Evolutionary conservation across 2,329 filamentous ascomycete species (phyloP).

Genomic region (Tolypocladium inflatum): DNA sequence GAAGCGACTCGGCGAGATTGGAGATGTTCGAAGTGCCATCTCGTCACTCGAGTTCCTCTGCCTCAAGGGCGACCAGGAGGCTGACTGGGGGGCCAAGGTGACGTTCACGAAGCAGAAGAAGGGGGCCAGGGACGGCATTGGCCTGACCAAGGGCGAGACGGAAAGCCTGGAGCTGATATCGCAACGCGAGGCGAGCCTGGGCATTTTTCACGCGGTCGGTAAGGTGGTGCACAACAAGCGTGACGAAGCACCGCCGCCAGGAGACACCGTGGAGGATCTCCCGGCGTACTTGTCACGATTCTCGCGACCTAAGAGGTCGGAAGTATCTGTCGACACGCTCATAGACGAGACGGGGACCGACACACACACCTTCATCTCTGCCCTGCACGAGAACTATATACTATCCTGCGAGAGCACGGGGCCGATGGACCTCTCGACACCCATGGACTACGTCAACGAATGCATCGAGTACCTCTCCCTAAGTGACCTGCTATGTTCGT

Average conservation of each 20-base stretch:
- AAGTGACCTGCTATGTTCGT: slow-evolving; percentile 73
- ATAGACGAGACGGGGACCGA: slow-evolving; percentile 92
- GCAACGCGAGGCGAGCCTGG: slow-evolving; percentile 79
- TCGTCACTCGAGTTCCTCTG: slow-evolving; percentile 90
- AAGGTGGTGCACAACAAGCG: slow-evolving; percentile 97
- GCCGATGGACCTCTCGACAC: slow-evolving; percentile 41
- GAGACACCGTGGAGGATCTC: slow-evolving; percentile 40
- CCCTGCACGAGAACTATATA: slow-evolving; percentile 88
- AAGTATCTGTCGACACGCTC: slow-evolving; percentile 64
- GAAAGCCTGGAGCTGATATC: slow-evolving; percentile 74
- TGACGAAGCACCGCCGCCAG: slow-evolving; percentile 38
- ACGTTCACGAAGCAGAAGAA: slow-evolving; percentile 61
- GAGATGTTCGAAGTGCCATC: slow-evolving; percentile 87
- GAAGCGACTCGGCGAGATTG: slow-evolving; percentile 71
- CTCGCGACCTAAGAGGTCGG: slow-evolving; percentile 50
- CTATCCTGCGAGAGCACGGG: slow-evolving; percentile 63
- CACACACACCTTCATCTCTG: slow-evolving; percentile 78
- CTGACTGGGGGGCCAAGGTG: slow-evolving; percentile 67
- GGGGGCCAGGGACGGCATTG: slow-evolving; percentile 41
- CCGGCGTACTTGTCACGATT: slow-evolving; percentile 49
- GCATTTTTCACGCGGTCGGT: slow-evolving; percentile 92
- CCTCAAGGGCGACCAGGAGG: slow-evolving; percentile 65
- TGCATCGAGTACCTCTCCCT: slow-evolving; percentile 84
- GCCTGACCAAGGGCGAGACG: slow-evolving; percentile 65
- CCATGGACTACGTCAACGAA: slow-evolving; percentile 70